Evolutionary conservation across 306 rosid genomes (phyloP).

Genomic region (Spatholobus suberectus): DNA sequence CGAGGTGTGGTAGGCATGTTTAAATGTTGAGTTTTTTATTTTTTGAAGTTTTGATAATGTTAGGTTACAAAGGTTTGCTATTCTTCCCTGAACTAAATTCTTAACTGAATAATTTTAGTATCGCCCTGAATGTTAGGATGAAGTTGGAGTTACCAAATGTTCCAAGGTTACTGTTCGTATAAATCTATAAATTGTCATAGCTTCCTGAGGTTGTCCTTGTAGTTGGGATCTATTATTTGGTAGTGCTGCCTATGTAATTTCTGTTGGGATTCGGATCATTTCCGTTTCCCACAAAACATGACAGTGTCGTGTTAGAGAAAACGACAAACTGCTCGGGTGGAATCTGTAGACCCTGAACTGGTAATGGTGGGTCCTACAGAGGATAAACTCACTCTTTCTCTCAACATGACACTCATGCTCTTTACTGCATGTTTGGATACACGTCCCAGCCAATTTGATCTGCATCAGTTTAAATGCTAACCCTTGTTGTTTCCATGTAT

Average conservation of each 20-base stretch:
- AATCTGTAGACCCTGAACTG: background rate
- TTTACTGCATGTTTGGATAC: too few relatives aligned
- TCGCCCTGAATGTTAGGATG: background rate
- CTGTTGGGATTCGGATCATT: background rate
- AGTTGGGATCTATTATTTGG: background rate
- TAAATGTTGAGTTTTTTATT: background rate
- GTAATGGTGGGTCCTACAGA: background rate
- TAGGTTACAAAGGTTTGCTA: background rate
- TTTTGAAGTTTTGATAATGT: background rate
- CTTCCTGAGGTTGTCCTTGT: background rate
- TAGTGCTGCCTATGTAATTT: background rate
- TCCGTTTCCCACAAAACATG: background rate
- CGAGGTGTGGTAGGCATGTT: background rate
- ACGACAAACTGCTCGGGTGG: background rate
- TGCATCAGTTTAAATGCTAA: too few relatives aligned
- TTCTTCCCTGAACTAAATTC: background rate
- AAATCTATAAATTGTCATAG: background rate
- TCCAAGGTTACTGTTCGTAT: background rate
- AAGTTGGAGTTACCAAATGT: background rate
- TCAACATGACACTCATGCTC: background rate
- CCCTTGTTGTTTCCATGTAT: too few relatives aligned
- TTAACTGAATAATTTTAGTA: background rate
- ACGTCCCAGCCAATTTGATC: too few relatives aligned
- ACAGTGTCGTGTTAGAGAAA: background rate
- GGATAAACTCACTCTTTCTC: background rate